Conservation (phyloP, 768 basidiomycete genomes). For the Tulasnella sp. region DNA sequence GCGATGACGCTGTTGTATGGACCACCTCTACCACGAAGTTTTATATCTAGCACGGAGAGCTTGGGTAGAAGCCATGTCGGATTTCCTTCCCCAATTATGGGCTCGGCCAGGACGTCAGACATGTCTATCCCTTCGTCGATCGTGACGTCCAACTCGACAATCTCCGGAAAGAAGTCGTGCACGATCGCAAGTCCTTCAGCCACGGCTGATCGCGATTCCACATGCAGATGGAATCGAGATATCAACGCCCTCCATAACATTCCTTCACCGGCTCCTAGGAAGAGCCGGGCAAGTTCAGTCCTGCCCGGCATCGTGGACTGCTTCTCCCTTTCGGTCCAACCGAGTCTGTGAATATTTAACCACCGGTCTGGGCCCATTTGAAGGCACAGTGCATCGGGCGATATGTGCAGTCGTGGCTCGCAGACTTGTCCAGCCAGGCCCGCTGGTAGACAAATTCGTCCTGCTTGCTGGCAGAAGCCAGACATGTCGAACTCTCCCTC, state of each 20-base stretch:
- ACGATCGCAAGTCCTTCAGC: neutral
- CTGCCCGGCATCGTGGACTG: neutral
- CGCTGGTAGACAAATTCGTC: neutral
- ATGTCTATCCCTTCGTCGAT: neutral
- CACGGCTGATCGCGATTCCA: neutral
- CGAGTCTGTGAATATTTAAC: neutral
- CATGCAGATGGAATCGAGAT: neutral
- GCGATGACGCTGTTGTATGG: neutral
- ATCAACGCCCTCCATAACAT: neutral
- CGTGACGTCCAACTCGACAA: neutral
- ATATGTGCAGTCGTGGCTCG: neutral
- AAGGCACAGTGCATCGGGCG: neutral
- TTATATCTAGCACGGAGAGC: neutral
- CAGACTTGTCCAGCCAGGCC: neutral
- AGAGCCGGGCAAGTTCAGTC: neutral
- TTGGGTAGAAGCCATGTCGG: neutral
- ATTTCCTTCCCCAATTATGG: neutral
- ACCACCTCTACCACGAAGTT: neutral
- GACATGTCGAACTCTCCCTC: neutral
- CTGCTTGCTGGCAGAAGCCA: neutral
- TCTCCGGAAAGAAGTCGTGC: neutral
- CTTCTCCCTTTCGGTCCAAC: neutral
- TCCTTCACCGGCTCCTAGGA: neutral
- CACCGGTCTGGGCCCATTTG: neutral
- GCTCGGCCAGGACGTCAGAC: neutral